Percentiles rank a stretch among this genome's conserved stretches.
Evolutionary conservation across 139 green algal species (phyloP).

Genomic region (Haematococcus lacustris): DNA sequence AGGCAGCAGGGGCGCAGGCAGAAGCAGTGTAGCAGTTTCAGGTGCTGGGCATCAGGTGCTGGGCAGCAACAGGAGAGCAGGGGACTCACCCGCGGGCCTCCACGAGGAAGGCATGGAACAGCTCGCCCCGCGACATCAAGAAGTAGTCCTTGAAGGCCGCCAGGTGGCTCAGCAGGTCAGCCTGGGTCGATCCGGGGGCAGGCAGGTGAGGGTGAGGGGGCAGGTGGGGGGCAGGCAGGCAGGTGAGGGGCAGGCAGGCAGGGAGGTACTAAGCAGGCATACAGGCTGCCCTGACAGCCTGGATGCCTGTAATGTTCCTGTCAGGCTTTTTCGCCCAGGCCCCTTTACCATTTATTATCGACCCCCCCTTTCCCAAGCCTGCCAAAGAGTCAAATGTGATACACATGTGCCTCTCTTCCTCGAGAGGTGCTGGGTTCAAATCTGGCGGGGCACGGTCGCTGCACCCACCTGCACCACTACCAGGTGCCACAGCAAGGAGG

Average conservation of each 20-base stretch:
- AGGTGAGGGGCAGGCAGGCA: background rate
- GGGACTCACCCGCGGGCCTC: conserved; percentile 35
- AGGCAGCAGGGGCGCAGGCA: too few relatives aligned
- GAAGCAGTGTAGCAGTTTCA: too few relatives aligned
- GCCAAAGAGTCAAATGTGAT: background rate
- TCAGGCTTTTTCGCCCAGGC: background rate
- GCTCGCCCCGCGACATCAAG: conserved; percentile 71
- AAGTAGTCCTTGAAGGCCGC: conserved; percentile 72
- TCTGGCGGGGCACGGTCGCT: too few relatives aligned
- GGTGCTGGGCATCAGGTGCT: too few relatives aligned
- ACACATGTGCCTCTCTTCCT: background rate
- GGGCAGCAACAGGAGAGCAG: too few relatives aligned
- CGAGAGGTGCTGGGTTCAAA: too few relatives aligned
- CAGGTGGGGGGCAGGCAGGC: background rate
- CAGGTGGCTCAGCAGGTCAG: conserved; percentile 67
- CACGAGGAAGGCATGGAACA: conserved; percentile 73
- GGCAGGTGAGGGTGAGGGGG: background rate
- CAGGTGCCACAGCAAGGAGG: conserved; percentile 67
- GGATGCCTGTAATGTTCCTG: background rate
- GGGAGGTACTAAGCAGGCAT: background rate
- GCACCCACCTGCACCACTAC: conserved; percentile 45
- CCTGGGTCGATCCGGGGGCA: conserved; percentile 7
- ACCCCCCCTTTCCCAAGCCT: background rate
- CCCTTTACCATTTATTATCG: background rate
- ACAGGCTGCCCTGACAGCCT: background rate